phyloP scores from a whole-genome alignment of 768 basidiomycete genomes.

The Hydnomerulius pinastri region DNA sequence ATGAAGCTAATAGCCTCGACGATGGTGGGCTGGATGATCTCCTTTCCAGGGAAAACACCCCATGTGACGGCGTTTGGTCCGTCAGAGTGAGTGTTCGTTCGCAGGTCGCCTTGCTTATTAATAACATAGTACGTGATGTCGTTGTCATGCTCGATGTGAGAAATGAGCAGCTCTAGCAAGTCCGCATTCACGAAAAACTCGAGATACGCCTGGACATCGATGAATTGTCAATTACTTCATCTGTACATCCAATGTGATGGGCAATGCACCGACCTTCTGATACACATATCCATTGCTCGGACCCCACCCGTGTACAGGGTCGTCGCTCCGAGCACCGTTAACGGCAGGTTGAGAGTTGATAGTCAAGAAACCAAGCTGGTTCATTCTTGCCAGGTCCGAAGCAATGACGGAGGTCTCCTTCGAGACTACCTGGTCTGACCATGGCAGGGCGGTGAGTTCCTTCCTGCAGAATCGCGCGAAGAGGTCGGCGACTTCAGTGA shows the following conservation, averaged over 20 bases:
- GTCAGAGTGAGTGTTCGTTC: conserved; percentile 92
- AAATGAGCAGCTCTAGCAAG: conserved; percentile 69
- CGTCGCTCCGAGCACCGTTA: conserved; percentile 82
- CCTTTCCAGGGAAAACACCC: conserved; percentile 98
- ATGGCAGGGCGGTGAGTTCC: conserved; percentile 79
- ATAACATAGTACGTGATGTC: conserved; percentile 97
- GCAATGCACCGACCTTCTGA: conserved; percentile 67
- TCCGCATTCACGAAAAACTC: conserved; percentile 90
- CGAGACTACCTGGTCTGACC: conserved; percentile 90
- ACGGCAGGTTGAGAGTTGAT: conserved; percentile 98
- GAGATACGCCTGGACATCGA: conserved; percentile 73
- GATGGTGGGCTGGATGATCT: conserved; percentile 94
- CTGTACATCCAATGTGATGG: not conserved
- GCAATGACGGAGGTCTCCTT: conserved; percentile 83
- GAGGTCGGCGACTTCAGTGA: conserved; percentile 66
- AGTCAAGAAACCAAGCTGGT: conserved; percentile 89
- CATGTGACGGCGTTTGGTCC: conserved; percentile 99
- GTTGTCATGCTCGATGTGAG: conserved; percentile 82
- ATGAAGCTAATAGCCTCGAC: conserved; percentile 98
- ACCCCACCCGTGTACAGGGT: conserved; percentile 91
- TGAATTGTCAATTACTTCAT: conserved; percentile 1
- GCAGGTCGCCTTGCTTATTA: conserved; percentile 91
- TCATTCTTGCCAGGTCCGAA: conserved; percentile 78
- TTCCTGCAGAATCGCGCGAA: conserved; percentile 85
- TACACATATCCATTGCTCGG: conserved; percentile 93